Evolutionary conservation across 371 early-diverging fungal genomes (phyloP).

Genomic region (Actinomortierella wolfii): DNA sequence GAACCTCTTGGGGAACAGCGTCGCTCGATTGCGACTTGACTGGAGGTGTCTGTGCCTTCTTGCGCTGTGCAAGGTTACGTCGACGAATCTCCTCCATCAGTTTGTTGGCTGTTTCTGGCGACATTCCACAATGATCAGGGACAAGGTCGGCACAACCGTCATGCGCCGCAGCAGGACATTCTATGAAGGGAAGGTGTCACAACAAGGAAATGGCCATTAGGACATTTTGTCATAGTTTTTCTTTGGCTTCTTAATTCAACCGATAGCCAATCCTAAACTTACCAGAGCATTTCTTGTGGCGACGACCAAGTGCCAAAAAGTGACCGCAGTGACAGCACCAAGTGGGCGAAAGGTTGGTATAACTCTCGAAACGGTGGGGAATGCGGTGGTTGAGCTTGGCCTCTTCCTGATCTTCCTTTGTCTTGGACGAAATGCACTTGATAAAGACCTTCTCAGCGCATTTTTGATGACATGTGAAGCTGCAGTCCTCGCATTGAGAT

Average conservation of each 20-base stretch:
- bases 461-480: constrained; percentile 86
- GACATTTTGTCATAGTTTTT: constrained; percentile 19
- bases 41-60: constrained; percentile 5
- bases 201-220: too few relatives aligned
- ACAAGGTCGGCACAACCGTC: constrained; percentile 77
- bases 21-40: too few relatives aligned
- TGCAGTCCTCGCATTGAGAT: constrained; percentile 90
- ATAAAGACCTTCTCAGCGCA: constrained; percentile 53
- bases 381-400: constrained; percentile 82
- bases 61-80: constrained; percentile 33
- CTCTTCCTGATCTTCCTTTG: constrained; percentile 52
- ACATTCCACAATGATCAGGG: constrained; percentile 90
- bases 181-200: constrained; percentile 21
- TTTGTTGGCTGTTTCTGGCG: constrained; percentile 78
- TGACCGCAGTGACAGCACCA: constrained; percentile 97
- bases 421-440: constrained; percentile 74
- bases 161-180: constrained; percentile 83
- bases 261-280: constrained; percentile 14
- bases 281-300: constrained; percentile 66
- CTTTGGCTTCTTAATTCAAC: constrained; percentile 13
- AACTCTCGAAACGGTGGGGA: constrained; percentile 84
- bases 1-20: too few relatives aligned
- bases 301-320: constrained; percentile 79
- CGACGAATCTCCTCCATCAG: constrained; percentile 65
- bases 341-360: constrained; percentile 75